Evolutionary conservation across 805 yeast genomes (phyloP), one percentile per base, ranked within the genome.

Genomic region (Yarrowia osloensis): DNA sequence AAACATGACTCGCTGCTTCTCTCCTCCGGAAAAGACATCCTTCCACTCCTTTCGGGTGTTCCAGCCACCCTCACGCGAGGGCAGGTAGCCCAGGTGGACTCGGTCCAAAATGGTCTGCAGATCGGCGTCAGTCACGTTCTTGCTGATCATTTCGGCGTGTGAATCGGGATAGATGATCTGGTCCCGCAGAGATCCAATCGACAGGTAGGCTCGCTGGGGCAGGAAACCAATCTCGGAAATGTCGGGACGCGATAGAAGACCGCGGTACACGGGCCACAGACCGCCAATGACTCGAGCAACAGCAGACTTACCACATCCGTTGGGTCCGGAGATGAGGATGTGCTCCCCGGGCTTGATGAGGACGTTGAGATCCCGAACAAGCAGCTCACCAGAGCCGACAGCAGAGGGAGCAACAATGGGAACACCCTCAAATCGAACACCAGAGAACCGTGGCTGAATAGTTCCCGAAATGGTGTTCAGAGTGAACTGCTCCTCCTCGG

Each of bases 21-120:
- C 98, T 67, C 98, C 98, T n/a, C 98, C 98, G 77, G 95, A 88
- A 70, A 92, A 82, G n/a, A 92, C 88, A 74, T 89, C 96, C 73
- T 88, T 88, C 97, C 97, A 92, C 71, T 87, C 91, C 68, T 88
- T 82, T 12, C 77, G 71, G 5, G 81, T 74, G 40, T 77, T 77
- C 77, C 82, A 77, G 12, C 87, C 87, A 21, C 78, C 79, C 67
- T 79, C 85, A 74, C 98, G 84, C 67, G 86, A 86, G 54, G 91
- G 81, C 62, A 93, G 80, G 76, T 93, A 92, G 35, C 88, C 96
- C 69, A 93, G 80, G 69, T 89, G 88, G 42, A 93, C 97, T 72
- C 88, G 90, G 61, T 84, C 79, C 71, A 93, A 80, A 54, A 90
- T 86, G 69, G 83, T 84, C 70, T 85, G 83, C 71, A 93, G 80